A percentile compares a stretch with the other conserved stretches of the same genome.
Conservation (phyloP, 1,139 yeast species). For the Hemisphaericaspora lyxosophila region DNA sequence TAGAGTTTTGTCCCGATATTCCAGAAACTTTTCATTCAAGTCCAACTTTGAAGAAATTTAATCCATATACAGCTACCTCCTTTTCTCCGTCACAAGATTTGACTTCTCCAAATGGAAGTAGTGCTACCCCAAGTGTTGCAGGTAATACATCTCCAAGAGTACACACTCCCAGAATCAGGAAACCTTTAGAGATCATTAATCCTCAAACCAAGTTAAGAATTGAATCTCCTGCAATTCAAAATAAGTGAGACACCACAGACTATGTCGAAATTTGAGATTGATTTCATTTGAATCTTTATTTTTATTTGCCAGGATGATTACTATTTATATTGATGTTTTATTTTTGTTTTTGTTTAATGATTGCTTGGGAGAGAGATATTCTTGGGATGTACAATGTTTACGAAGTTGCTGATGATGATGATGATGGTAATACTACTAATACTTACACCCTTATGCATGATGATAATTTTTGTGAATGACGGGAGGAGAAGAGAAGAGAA, state of each 20-base stretch:
- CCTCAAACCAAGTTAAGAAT: constrained; percentile 75
- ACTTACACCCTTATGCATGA: not conserved
- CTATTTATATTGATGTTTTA: not conserved
- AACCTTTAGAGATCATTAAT: constrained; percentile 72
- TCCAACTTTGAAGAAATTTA: constrained; percentile 45
- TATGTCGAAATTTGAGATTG: constrained; percentile 2
- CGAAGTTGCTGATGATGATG: not conserved
- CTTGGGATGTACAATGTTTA: constrained; percentile 1
- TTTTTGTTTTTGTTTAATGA: constrained; percentile 2
- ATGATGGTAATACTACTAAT: too few species aligned
- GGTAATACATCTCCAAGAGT: constrained; percentile 33
- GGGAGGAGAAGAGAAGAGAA: not conserved
- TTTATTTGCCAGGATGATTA: constrained; percentile 2
- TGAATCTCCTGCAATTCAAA: constrained; percentile 47
- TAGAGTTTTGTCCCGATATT: constrained; percentile 66
- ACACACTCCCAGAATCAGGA: constrained; percentile 58
- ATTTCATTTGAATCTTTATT: constrained; percentile 1
- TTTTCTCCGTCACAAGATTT: constrained; percentile 44
- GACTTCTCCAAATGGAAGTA: constrained; percentile 8
- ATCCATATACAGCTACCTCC: constrained; percentile 58
- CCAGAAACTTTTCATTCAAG: constrained; percentile 23
- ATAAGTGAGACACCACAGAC: constrained; percentile 9
- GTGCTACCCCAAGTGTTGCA: constrained; percentile 13
- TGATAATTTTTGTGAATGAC: not conserved
- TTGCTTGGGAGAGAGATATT: constrained; percentile 1